phyloP scores from a whole-genome alignment of 768 basidiomycete genomes.

The Boletellus ananiceps region DNA sequence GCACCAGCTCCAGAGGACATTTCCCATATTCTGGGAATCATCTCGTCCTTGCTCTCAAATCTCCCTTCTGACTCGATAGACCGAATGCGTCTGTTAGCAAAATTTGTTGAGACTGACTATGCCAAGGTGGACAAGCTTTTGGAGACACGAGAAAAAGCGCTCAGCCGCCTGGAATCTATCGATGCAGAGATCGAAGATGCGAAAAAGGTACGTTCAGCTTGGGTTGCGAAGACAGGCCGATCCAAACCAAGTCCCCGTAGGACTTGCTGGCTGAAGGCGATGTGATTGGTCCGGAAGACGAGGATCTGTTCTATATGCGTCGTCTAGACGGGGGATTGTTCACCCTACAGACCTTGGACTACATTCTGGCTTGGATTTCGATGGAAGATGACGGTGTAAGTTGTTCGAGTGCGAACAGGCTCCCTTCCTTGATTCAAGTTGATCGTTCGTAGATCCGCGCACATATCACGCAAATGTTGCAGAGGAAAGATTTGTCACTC shows the following conservation, averaged over 20 bases:
- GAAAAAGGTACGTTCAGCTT: conserved; percentile 46
- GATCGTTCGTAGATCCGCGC: conserved; percentile 57
- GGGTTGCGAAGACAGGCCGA: not conserved
- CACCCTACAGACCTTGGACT: conserved; percentile 87
- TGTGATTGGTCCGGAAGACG: conserved; percentile 53
- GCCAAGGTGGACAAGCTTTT: conserved; percentile 93
- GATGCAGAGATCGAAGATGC: conserved; percentile 69
- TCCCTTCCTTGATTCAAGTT: not conserved
- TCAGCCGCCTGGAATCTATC: conserved; percentile 50
- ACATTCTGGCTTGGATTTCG: conserved; percentile 88
- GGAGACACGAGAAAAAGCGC: conserved; percentile 76
- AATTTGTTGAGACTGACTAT: conserved; percentile 91
- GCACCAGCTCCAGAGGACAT: conserved; percentile 72
- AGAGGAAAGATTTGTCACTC: conserved; percentile 65
- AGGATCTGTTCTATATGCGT: conserved; percentile 80
- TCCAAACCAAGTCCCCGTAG: conserved; percentile 29
- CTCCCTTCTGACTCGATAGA: conserved; percentile 79
- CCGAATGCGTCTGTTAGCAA: conserved; percentile 78
- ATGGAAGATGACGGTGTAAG: conserved; percentile 99
- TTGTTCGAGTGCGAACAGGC: not conserved
- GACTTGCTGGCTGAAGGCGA: conserved; percentile 54
- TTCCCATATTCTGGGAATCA: conserved; percentile 82
- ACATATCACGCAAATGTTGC: conserved; percentile 74
- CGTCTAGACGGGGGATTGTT: conserved; percentile 85
- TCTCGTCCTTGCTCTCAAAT: conserved; percentile 83